Evolutionary conservation across 257 asterid species (phyloP), one percentile per base, ranked within the genome.

Genomic region (Fraxinus americana): DNA sequence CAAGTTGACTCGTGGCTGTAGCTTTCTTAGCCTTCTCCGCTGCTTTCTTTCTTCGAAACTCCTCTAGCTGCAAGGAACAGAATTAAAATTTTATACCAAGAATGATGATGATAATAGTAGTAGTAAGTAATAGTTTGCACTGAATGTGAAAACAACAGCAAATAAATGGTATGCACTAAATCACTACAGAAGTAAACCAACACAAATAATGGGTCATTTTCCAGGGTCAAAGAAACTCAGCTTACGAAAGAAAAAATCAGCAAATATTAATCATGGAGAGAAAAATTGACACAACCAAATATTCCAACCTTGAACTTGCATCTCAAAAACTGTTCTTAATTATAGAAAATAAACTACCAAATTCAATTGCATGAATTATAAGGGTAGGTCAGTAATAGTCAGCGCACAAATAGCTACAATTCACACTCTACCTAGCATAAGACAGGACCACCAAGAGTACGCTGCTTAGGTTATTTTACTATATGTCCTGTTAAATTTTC

Each of bases 41-140:
- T 48, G 96, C 97, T 81, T 90, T 93, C 85, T 89, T 90, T 80
- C 88, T 90, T n/a, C 98, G 99, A 75, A 89, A 96, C 86, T 92
- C 99, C 85, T 90, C 98, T 67, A 96, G 86, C 99, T 96, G 90
- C 38, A 43, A 77, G 35, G 36, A 11, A 25, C 80, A 80, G 68
- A 54, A 52, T 52, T 36, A 30, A 78, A 61, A 75, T 23, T 29
- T 48, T 21, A 52, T 23, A 25, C 66, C 43, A 74, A 71, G 71
- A 75, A 76, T 11, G 48, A 39, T 8, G 67, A n/a, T 29, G 14
- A 21, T n/a, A 32, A 21, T 59, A 14, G 8, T n/a, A 57, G 5
- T 34, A 34, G 36, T 4, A 34, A 34, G 13, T 21, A 61, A 61
- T 7, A 9, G 32, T 23, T 7, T 23, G 67, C 30, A 23, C 30